A percentile compares a stretch with the other conserved stretches of the same genome.
These are phyloP conservation scores for Venturia carpophila DNA, from an alignment of 2,329 filamentous ascomycete genomes.

Conservation along the genomic window DNA sequence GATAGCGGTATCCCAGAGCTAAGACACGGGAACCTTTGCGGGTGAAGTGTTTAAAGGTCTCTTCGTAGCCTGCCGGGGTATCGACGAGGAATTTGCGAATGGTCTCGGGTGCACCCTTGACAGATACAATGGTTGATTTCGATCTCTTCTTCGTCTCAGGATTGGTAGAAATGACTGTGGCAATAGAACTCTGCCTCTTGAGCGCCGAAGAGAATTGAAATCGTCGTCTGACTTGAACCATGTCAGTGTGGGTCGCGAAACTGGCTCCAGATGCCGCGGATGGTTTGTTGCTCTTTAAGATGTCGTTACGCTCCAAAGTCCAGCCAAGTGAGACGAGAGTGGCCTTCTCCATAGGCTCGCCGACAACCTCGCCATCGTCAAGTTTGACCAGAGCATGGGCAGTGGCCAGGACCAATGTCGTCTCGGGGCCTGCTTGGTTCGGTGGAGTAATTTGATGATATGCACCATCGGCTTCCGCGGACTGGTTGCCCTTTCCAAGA, in stretches of 20 bases:
- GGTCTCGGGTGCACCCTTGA: slow-evolving; percentile 96
- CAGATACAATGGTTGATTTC: slow-evolving; percentile 82
- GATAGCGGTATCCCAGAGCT: slow-evolving; percentile 86
- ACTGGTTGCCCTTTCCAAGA: slow-evolving; percentile 58
- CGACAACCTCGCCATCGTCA: slow-evolving; percentile 93
- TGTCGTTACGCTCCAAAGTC: slow-evolving; percentile 85
- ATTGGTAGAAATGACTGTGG: slow-evolving; percentile 68
- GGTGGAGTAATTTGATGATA: slow-evolving; percentile 72
- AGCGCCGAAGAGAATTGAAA: slow-evolving; percentile 98
- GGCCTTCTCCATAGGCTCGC: slow-evolving; percentile 98
- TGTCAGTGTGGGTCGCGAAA: slow-evolving; percentile 53
- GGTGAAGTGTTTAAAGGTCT: slow-evolving; percentile 97
- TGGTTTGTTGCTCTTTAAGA: slow-evolving; percentile 59
- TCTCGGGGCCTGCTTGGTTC: slow-evolving; percentile 64
- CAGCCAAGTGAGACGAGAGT: slow-evolving; percentile 84
- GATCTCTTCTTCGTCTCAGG: slow-evolving; percentile 65
- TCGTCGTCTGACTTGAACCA: slow-evolving; percentile 87
- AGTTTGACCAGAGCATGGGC: slow-evolving; percentile 93
- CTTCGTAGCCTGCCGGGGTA: slow-evolving; percentile 82
- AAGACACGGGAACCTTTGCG: slow-evolving; percentile 91
- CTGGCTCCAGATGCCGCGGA: slow-evolving; percentile 39
- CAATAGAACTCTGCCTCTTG: slow-evolving; percentile 92
- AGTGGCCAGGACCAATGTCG: slow-evolving; percentile 85
- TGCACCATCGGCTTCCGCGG: slow-evolving; percentile 69
- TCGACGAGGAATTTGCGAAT: slow-evolving; percentile 86